Evolutionary conservation across 2,329 filamentous ascomycete genomes (phyloP).

Genomic region (Lachnellula arida): DNA sequence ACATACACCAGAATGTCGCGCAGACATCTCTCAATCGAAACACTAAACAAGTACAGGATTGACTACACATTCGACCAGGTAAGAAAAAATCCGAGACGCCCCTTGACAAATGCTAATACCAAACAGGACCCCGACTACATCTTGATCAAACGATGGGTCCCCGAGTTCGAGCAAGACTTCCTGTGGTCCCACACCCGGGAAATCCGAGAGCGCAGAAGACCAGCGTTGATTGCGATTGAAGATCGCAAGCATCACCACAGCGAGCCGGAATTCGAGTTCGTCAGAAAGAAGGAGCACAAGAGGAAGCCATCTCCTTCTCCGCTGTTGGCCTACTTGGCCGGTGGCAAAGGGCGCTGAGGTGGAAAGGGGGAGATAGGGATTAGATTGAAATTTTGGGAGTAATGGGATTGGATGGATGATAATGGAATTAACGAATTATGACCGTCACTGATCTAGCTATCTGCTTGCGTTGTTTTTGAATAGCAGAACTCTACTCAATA

Average conservation of each 20-base stretch:
- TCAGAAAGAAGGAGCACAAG: constrained; percentile 30
- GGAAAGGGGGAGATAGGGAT: background rate
- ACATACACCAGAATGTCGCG: constrained; percentile 62
- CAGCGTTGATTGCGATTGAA: constrained; percentile 21
- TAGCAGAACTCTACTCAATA: constrained; percentile 22
- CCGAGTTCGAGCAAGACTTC: constrained; percentile 64
- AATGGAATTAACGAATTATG: constrained; percentile 3
- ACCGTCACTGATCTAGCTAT: constrained; percentile 2
- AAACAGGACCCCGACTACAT: constrained; percentile 63
- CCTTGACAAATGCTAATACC: constrained; percentile 31
- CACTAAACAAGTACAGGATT: constrained; percentile 49
- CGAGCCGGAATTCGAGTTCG: constrained; percentile 27
- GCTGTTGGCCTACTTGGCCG: constrained; percentile 30
- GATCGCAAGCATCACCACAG: constrained; percentile 20
- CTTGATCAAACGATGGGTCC: constrained; percentile 69
- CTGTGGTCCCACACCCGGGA: constrained; percentile 67
- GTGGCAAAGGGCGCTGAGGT: constrained; percentile 20
- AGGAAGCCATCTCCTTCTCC: constrained; percentile 28
- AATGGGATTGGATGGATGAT: background rate
- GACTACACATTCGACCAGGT: constrained; percentile 56
- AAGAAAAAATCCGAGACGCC: constrained; percentile 27
- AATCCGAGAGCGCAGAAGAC: constrained; percentile 35
- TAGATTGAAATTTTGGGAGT: background rate
- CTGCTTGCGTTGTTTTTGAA: background rate
- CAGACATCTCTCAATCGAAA: constrained; percentile 58